phyloP scores from a whole-genome alignment of 192 early-diverging fungal species.

The Backusella tuberculispora region DNA sequence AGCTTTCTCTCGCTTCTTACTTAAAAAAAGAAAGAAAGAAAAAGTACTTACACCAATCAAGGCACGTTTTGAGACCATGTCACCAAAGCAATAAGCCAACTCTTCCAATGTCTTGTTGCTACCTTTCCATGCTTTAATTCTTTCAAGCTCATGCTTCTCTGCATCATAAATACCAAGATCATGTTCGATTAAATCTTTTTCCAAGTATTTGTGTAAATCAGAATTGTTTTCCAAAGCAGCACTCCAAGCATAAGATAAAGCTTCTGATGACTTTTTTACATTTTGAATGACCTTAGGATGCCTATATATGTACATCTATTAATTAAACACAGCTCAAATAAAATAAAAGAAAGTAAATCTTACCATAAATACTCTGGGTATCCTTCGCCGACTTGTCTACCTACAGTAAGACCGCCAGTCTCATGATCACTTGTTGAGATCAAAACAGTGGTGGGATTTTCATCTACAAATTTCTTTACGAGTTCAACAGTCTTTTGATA shows the following conservation, averaged over 20 bases:
- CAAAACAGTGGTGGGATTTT: conserved; percentile 52
- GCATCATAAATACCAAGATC: conserved; percentile 78
- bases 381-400: conserved; percentile 32
- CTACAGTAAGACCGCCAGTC: conserved; percentile 61
- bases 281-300: conserved; percentile 71
- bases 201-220: conserved; percentile 34
- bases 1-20: neutral
- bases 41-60: conserved; percentile 53
- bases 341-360: neutral
- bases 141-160: conserved; percentile 64
- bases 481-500: conserved; percentile 56
- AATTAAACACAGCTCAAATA: neutral
- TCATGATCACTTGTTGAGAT: conserved; percentile 67
- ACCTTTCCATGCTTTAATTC: conserved; percentile 44
- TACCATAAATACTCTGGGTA: conserved; percentile 60
- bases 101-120: conserved; percentile 23
- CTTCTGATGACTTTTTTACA: conserved; percentile 71
- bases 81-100: conserved; percentile 51
- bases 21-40: conserved; percentile 22
- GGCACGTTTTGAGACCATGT: conserved; percentile 59
- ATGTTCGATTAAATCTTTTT: conserved; percentile 62
- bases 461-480: conserved; percentile 51
- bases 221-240: neutral
- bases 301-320: conserved; percentile 36
- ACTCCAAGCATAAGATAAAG: conserved; percentile 20